Evolutionary conservation across 257 asterid genomes (phyloP).

Genomic region (Craterostigma plantagineum): DNA sequence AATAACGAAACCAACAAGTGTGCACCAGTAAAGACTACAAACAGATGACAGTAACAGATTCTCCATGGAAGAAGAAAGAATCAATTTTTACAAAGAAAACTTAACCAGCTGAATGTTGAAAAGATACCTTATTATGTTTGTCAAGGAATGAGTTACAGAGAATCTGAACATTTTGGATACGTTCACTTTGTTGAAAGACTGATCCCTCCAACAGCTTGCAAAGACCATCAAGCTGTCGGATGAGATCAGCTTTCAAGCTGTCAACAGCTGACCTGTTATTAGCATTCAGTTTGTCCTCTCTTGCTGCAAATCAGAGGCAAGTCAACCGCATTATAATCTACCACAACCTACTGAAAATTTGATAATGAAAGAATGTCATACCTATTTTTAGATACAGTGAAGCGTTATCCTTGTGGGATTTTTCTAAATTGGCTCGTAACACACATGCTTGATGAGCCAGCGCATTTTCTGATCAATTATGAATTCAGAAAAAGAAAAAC

Average conservation of each 20-base stretch:
- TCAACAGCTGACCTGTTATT: slow-evolving; percentile 39
- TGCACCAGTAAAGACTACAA: too few species aligned
- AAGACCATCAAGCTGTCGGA: slow-evolving; percentile 34
- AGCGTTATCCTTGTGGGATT: slow-evolving; percentile 37
- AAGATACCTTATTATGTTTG: slow-evolving; percentile 33
- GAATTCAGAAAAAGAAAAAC: slow-evolving; percentile 3
- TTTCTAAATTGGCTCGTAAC: slow-evolving; percentile 53
- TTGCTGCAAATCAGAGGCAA: too few species aligned
- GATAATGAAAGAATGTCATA: slow-evolving; percentile 4
- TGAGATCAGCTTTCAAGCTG: slow-evolving; percentile 42
- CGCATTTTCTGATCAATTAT: slow-evolving; percentile 37
- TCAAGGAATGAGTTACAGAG: slow-evolving; percentile 36
- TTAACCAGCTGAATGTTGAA: neutral
- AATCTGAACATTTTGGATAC: slow-evolving; percentile 36
- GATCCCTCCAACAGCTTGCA: slow-evolving; percentile 30
- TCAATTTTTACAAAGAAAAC: neutral
- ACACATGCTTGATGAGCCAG: slow-evolving; percentile 62
- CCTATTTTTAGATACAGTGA: slow-evolving; percentile 48
- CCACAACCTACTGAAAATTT: neutral
- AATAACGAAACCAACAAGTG: too few species aligned
- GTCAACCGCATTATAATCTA: neutral
- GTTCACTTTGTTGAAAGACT: slow-evolving; percentile 36
- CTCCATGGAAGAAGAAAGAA: too few species aligned
- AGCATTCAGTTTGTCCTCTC: slow-evolving; percentile 49
- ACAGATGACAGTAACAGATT: too few species aligned